Evolutionary conservation across 2,329 filamentous ascomycete species (phyloP).

Genomic region (Xylaria digitata): DNA sequence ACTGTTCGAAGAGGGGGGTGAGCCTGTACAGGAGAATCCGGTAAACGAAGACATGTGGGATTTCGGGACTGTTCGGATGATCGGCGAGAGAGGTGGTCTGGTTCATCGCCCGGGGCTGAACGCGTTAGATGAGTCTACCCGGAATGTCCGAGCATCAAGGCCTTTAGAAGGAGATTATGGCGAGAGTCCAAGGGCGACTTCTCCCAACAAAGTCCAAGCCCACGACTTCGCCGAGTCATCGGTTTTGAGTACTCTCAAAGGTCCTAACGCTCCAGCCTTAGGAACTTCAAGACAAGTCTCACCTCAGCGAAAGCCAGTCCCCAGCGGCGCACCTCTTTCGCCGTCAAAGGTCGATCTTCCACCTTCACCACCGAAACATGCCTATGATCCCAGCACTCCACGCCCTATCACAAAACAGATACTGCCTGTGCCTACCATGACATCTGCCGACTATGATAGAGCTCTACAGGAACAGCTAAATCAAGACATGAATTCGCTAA

Average conservation of each 20-base stretch:
- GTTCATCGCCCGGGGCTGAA: slow-evolving; percentile 68
- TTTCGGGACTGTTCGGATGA: slow-evolving; percentile 92
- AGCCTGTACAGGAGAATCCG: slow-evolving; percentile 65
- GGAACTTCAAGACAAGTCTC: slow-evolving; percentile 67
- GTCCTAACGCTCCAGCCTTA: slow-evolving; percentile 54
- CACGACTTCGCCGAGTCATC: slow-evolving; percentile 58
- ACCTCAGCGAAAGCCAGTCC: slow-evolving; percentile 68
- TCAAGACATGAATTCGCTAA: slow-evolving; percentile 69
- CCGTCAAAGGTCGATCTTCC: slow-evolving; percentile 72
- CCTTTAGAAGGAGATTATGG: slow-evolving; percentile 65
- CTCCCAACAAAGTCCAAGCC: slow-evolving; percentile 63
- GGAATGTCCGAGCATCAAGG: slow-evolving; percentile 76
- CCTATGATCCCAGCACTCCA: slow-evolving; percentile 59
- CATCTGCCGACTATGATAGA: slow-evolving; percentile 70
- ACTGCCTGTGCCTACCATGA: slow-evolving; percentile 59
- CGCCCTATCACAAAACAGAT: slow-evolving; percentile 58
- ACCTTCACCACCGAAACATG: slow-evolving; percentile 65
- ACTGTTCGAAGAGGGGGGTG: slow-evolving; percentile 68
- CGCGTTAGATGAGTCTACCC: slow-evolving; percentile 82
- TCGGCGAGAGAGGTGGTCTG: slow-evolving; percentile 71
- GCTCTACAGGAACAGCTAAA: slow-evolving; percentile 72
- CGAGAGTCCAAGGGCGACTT: slow-evolving; percentile 62
- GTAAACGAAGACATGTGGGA: slow-evolving; percentile 94
- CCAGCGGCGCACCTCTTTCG: slow-evolving; percentile 55
- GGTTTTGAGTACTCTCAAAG: slow-evolving; percentile 67